Percentiles rank a stretch among this genome's conserved stretches.
Conservation (phyloP, 805 yeast species). For the Barnettozyma salicaria region DNA sequence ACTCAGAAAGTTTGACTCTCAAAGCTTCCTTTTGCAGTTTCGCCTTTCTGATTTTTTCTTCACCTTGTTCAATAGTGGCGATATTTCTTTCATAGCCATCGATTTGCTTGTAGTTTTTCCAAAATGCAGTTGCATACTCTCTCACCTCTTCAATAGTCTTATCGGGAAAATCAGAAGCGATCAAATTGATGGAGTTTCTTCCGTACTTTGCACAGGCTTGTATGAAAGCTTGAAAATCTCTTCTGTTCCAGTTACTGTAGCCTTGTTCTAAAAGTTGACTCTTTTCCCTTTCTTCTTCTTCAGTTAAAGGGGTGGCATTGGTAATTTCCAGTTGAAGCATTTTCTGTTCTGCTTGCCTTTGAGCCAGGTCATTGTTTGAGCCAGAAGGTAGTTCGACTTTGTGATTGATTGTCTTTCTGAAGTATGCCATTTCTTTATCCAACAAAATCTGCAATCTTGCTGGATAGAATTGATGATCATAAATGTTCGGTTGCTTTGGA, state of each 20-base stretch:
- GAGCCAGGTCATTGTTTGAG: constrained; percentile 32
- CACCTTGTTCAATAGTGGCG: constrained; percentile 80
- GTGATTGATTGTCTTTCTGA: constrained; percentile 60
- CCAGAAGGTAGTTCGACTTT: constrained; percentile 60
- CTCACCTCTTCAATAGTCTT: constrained; percentile 76
- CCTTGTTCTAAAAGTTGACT: constrained; percentile 58
- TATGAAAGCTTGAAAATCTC: constrained; percentile 82
- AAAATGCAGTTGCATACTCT: constrained; percentile 72
- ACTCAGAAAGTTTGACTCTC: constrained; percentile 65
- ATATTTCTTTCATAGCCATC: constrained; percentile 87
- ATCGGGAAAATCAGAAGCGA: constrained; percentile 68
- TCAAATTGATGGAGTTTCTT: constrained; percentile 60
- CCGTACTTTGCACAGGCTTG: constrained; percentile 74
- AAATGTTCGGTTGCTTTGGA: constrained; percentile 76
- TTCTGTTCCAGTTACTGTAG: constrained; percentile 74
- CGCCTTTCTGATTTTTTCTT: constrained; percentile 63
- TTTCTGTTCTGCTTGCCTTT: constrained; percentile 38
- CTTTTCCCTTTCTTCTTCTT: constrained; percentile 67
- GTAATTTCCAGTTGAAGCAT: constrained; percentile 69
- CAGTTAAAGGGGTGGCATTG: constrained; percentile 74
- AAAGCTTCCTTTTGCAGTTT: constrained; percentile 73
- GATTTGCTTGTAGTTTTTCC: constrained; percentile 71
- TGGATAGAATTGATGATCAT: constrained; percentile 90
- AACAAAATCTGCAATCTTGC: constrained; percentile 67
- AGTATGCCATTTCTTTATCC: constrained; percentile 76